phyloP scores from a whole-genome alignment of 345 rosid genomes.

The Conringia planisiliqua region DNA sequence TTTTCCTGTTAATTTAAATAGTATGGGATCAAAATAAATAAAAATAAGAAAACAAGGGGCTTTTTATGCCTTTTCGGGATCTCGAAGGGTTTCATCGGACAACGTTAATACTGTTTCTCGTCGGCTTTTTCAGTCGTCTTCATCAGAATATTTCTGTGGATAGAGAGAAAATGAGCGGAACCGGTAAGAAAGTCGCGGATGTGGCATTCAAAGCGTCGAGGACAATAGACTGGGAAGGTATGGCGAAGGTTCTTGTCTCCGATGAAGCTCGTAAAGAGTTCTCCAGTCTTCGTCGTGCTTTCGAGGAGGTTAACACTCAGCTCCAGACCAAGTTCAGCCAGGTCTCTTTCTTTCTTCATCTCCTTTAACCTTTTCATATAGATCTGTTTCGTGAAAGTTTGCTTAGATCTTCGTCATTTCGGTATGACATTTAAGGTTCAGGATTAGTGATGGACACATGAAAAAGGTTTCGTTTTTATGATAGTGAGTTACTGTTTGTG shows the following conservation, averaged over 20 bases:
- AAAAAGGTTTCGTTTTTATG: background rate
- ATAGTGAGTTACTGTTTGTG: background rate
- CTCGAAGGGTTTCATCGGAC: background rate
- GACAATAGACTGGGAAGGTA: slow-evolving; percentile 89
- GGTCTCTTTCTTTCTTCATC: slow-evolving; percentile 31
- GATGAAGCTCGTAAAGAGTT: slow-evolving; percentile 96
- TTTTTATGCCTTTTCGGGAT: background rate
- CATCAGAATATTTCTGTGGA: background rate
- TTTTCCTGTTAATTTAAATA: background rate
- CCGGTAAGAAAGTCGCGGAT: slow-evolving; percentile 72
- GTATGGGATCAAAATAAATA: background rate
- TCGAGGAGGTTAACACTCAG: slow-evolving; percentile 82
- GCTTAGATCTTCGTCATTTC: background rate
- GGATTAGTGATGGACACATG: background rate
- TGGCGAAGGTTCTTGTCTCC: slow-evolving; percentile 86
- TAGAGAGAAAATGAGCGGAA: slow-evolving; percentile 76
- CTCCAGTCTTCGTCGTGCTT: slow-evolving; percentile 81
- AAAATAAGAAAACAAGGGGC: background rate
- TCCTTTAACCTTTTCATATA: background rate
- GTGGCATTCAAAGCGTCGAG: slow-evolving; percentile 85
- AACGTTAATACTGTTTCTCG: background rate
- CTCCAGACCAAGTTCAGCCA: slow-evolving; percentile 94
- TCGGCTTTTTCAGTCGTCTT: background rate
- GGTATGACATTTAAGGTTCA: background rate
- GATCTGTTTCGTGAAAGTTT: background rate